A percentile compares a stretch with the other conserved stretches of the same genome.
phyloP scores from a whole-genome alignment of 768 basidiomycete species.

The Phlebiopsis flavidoalba region DNA sequence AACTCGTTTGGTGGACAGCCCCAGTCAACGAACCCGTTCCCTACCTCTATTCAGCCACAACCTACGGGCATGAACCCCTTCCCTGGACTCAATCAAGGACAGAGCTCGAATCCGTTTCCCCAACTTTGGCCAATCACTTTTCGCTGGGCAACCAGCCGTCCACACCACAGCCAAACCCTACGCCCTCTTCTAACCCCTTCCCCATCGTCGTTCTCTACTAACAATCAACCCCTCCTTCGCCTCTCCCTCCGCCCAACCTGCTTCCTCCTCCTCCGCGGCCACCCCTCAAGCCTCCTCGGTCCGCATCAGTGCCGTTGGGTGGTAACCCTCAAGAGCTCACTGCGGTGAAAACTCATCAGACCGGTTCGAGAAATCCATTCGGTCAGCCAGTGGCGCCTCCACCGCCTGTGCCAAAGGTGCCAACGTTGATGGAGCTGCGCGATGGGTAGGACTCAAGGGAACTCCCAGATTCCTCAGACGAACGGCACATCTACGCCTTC shows the following conservation, averaged over 20 bases:
- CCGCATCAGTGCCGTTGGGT: slow-evolving; percentile 66
- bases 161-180: not conserved
- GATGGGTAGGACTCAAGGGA: slow-evolving; percentile 34
- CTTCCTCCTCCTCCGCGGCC: slow-evolving; percentile 13
- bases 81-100: slow-evolving; percentile 44
- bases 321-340: slow-evolving; percentile 44
- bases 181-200: slow-evolving; percentile 4
- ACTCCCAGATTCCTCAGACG: slow-evolving; percentile 24
- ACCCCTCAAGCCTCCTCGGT: slow-evolving; percentile 46
- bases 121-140: slow-evolving; percentile 11
- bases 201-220: slow-evolving; percentile 6
- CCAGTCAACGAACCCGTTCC: slow-evolving; percentile 16
- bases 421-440: slow-evolving; percentile 80
- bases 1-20: not conserved
- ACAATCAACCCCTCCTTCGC: not conserved
- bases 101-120: slow-evolving; percentile 44
- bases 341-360: slow-evolving; percentile 81
- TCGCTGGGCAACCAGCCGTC: slow-evolving; percentile 10
- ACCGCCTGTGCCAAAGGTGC: slow-evolving; percentile 68
- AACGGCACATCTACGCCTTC: slow-evolving; percentile 9
- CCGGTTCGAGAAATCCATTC: slow-evolving; percentile 95
- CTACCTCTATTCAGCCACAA: slow-evolving; percentile 26
- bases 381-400: slow-evolving; percentile 60
- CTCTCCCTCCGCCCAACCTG: slow-evolving; percentile 14
- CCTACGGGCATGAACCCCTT: slow-evolving; percentile 27